These are phyloP conservation scores for Tolypocladium sp. DNA, from an alignment of 2,329 filamentous ascomycete genomes.

Conservation along the genomic window DNA sequence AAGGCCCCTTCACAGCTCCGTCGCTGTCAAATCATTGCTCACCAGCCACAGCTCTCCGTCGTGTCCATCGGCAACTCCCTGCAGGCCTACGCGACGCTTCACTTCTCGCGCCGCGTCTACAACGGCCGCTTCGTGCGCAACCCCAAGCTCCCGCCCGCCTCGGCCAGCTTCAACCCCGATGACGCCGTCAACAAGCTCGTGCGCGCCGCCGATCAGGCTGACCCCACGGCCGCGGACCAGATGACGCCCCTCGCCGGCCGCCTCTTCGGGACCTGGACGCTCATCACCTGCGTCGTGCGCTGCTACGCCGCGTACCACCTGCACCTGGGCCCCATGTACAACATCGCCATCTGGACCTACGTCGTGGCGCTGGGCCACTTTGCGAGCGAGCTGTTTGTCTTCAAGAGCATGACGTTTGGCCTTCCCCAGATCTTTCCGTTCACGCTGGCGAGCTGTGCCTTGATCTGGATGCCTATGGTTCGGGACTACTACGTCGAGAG, in stretches of 20 bases:
- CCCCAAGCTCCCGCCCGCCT: slow-evolving; percentile 29
- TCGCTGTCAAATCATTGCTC: not conserved
- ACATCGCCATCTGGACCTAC: slow-evolving; percentile 76
- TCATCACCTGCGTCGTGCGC: slow-evolving; percentile 67
- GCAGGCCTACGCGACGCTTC: slow-evolving; percentile 72
- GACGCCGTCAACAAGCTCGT: slow-evolving; percentile 45
- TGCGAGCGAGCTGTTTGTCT: slow-evolving; percentile 70
- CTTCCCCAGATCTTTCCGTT: slow-evolving; percentile 48
- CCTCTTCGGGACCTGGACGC: slow-evolving; percentile 82
- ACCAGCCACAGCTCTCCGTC: slow-evolving; percentile 57
- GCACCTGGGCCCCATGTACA: slow-evolving; percentile 61
- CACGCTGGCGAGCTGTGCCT: slow-evolving; percentile 37
- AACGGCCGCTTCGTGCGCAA: slow-evolving; percentile 52
- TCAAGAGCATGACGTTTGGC: slow-evolving; percentile 61
- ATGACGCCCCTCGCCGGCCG: slow-evolving; percentile 69
- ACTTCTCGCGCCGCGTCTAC: slow-evolving; percentile 84
- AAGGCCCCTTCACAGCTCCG: slow-evolving; percentile 1
- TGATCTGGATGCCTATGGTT: slow-evolving; percentile 57
- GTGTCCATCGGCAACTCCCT: slow-evolving; percentile 77
- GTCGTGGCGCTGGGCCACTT: slow-evolving; percentile 71
- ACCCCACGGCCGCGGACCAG: slow-evolving; percentile 42
- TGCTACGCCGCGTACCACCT: slow-evolving; percentile 81
- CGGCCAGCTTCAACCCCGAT: slow-evolving; percentile 36
- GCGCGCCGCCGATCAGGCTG: slow-evolving; percentile 27
- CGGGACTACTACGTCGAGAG: slow-evolving; percentile 58